These are phyloP conservation scores for Agrocybe chaxingu DNA, from an alignment of 768 basidiomycete species.

Conservation along the genomic window DNA sequence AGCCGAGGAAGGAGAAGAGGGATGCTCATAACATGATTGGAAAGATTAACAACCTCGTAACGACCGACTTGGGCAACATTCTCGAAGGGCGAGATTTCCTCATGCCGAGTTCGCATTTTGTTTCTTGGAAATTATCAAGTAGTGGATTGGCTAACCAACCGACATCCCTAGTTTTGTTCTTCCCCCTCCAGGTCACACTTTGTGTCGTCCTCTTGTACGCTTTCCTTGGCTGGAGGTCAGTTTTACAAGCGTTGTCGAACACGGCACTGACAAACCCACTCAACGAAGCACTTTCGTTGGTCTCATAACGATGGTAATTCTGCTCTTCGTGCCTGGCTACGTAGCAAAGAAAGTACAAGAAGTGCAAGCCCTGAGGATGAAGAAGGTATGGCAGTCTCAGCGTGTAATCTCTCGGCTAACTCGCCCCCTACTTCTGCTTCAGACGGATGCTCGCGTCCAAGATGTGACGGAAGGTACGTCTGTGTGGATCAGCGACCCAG, in stretches of 20 bases:
- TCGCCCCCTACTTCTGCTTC: not conserved
- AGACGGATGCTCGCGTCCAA: slow-evolving; percentile 57
- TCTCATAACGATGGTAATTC: slow-evolving; percentile 45
- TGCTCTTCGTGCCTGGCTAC: slow-evolving; percentile 57
- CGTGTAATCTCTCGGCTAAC: not conserved
- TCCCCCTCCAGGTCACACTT: slow-evolving; percentile 38
- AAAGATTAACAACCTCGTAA: slow-evolving; percentile 74
- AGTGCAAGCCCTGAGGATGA: slow-evolving; percentile 48
- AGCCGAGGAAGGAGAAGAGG: slow-evolving; percentile 1
- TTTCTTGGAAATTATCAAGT: not conserved
- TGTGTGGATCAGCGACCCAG: not conserved
- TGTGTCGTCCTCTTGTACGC: slow-evolving; percentile 42
- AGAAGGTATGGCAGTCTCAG: slow-evolving; percentile 25
- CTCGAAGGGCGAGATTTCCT: slow-evolving; percentile 32
- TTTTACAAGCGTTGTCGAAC: not conserved
- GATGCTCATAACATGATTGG: slow-evolving; percentile 55
- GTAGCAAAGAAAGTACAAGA: slow-evolving; percentile 45
- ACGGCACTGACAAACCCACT: not conserved
- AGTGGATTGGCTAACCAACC: not conserved
- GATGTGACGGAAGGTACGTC: slow-evolving; percentile 54
- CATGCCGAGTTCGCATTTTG: slow-evolving; percentile 15
- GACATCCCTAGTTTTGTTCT: slow-evolving; percentile 25
- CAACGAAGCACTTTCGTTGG: slow-evolving; percentile 51
- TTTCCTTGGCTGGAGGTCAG: slow-evolving; percentile 44
- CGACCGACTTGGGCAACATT: slow-evolving; percentile 52